These are phyloP conservation scores for Leccinum rimulosum DNA, from an alignment of 768 basidiomycete species.

Conservation along the genomic window DNA sequence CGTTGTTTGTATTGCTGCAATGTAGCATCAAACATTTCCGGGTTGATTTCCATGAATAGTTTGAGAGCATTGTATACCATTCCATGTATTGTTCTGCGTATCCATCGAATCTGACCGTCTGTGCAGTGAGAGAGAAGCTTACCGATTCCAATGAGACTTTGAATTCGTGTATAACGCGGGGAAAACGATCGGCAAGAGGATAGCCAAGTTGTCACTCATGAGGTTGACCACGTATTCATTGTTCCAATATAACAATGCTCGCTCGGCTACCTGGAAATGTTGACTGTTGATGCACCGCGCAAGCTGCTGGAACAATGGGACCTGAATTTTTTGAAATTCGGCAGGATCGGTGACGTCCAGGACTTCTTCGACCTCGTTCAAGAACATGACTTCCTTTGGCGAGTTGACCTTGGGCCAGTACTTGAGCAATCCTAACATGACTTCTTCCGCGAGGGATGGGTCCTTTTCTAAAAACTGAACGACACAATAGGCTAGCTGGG, in stretches of 20 bases:
- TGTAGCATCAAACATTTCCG: conserved; percentile 90
- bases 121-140: conserved; percentile 28
- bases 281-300: conserved; percentile 98
- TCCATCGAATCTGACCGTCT: conserved; percentile 9
- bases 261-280: conserved; percentile 99
- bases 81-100: conserved; percentile 87
- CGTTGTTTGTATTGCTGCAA: conserved; percentile 92
- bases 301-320: conserved; percentile 89
- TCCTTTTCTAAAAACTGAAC: conserved; percentile 99
- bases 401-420: conserved; percentile 99
- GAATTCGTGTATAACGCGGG: conserved; percentile 95
- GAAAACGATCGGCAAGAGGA: conserved; percentile 94
- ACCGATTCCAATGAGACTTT: conserved; percentile 99
- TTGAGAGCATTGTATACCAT: conserved; percentile 99
- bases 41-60: conserved; percentile 98
- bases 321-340: conserved; percentile 95
- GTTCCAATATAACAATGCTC: conserved; percentile 97
- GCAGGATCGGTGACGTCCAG: conserved; percentile 95
- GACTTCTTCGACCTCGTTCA: conserved; percentile 99
- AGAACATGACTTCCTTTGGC: conserved; percentile 99
- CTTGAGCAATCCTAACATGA: conserved; percentile 92
- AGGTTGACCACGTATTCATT: conserved; percentile 99
- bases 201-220: conserved; percentile 92
- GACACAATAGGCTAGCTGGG: conserved; percentile 98
- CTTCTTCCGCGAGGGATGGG: conserved; percentile 86